A percentile compares a stretch with the other conserved stretches of the same genome.
These are phyloP conservation scores for Amanita brunnescens DNA, from an alignment of 768 basidiomycete genomes.

Conservation along the genomic window DNA sequence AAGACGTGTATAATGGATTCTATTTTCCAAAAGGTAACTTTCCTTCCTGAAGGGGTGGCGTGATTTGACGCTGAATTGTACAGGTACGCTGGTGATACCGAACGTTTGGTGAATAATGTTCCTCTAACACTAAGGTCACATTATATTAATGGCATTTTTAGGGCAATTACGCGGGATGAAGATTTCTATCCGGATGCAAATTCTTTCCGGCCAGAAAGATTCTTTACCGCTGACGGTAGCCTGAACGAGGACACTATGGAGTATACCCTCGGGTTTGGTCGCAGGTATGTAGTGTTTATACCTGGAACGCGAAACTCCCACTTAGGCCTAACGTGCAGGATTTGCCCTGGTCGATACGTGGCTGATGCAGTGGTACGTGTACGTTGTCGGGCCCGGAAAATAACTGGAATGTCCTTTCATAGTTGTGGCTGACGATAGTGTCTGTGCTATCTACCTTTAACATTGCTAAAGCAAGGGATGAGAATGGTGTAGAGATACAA, in stretches of 20 bases:
- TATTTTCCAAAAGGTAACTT: slow-evolving; percentile 4
- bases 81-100: not conserved
- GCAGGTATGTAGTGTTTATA: slow-evolving; percentile 15
- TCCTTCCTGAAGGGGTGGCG: not conserved
- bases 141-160: not conserved
- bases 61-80: not conserved
- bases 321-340: not conserved
- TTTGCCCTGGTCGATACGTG: slow-evolving; percentile 19
- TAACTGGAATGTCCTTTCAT: too few relatives aligned
- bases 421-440: not conserved
- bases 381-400: too few relatives aligned
- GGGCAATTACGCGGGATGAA: slow-evolving; percentile 12
- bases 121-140: not conserved
- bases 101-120: not conserved
- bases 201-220: not conserved
- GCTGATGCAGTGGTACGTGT: slow-evolving; percentile 13
- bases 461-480: slow-evolving; percentile 1
- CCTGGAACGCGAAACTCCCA: too few relatives aligned
- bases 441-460: not conserved
- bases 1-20: slow-evolving; percentile 3
- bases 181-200: not conserved
- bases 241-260: slow-evolving; percentile 7
- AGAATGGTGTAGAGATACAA: not conserved
- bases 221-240: not conserved
- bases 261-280: slow-evolving; percentile 25